Base-by-base conservation (phyloP, 2,329 filamentous ascomycete genomes). In the Alternaria metachromatica region DNA sequence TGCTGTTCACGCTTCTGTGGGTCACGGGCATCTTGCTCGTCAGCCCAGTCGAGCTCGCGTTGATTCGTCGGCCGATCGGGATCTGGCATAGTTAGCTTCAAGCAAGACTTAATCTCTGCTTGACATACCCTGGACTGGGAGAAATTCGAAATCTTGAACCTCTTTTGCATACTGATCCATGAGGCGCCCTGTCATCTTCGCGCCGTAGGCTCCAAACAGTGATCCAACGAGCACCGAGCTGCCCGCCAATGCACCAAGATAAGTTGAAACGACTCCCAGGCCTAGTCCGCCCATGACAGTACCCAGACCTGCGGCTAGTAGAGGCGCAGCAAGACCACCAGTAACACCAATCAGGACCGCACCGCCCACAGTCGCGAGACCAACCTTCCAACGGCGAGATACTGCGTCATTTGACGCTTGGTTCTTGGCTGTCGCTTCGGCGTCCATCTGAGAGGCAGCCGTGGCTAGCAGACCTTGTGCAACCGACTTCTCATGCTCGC, bases 161-260 rank as follows among this genome's bases (percentile, higher is more conserved):
- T 97, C 93, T 70, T 89, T 89, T 8, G 91, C 87, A 78, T 96
- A 96, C 23, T 90, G 85, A 67, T 96, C 92, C 85, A 97, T 91
- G 86, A 95, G 91, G 76, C 92, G 90, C 56, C 89, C 88, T 0
- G 91, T 92, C 85, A 96, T 94, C 49, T 91, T 88, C 2, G 90
- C 89, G 51, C 92, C 92, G 76, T 96, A 97, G 21, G 96, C 92
- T 7, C 95, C 95, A 75, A 98, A 97, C 45, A 98, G 83, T 44
- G 91, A 88, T 11, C 94, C 95, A 37, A 97, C 90, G 43, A 93
- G 84, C 23, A 95, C 87, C 11, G 89, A 88, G 69, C 91, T 96
- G 45, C 94, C 90, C 2, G 93, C 91, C 73, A 97, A 85, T 26
- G 89, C 86, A 25, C 94, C 95, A 1, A 98, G 83, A 55, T 97